phyloP scores from a whole-genome alignment of 2,329 filamentous ascomycete genomes.

The Hypomyces perniciosus region DNA sequence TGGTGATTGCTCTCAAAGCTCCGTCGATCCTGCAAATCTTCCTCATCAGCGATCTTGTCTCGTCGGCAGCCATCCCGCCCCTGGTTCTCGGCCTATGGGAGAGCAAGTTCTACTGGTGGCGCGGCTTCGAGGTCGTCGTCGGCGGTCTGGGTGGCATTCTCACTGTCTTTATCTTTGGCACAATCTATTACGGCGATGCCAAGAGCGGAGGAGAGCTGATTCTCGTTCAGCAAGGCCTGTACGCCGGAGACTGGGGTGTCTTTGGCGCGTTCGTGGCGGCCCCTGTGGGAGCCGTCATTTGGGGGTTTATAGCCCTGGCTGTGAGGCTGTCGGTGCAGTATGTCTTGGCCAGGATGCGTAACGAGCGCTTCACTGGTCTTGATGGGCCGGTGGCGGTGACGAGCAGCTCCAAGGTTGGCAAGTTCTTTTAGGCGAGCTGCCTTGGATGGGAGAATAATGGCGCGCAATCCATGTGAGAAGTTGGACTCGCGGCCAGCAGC shows the following conservation, averaged over 20 bases:
- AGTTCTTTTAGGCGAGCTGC: constrained; percentile 43
- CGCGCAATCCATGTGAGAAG: neutral
- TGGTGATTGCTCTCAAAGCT: constrained; percentile 67
- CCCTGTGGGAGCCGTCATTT: constrained; percentile 67
- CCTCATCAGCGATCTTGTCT: constrained; percentile 74
- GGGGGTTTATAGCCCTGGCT: constrained; percentile 58
- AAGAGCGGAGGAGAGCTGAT: constrained; percentile 60
- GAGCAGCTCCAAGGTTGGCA: constrained; percentile 33
- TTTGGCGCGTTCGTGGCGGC: constrained; percentile 81
- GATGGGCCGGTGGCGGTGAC: constrained; percentile 43
- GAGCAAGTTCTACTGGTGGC: constrained; percentile 65
- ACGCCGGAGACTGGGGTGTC: constrained; percentile 70
- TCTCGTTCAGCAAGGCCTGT: constrained; percentile 66
- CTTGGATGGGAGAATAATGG: neutral
- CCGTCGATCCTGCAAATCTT: constrained; percentile 76
- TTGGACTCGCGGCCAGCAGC: neutral
- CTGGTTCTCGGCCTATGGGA: constrained; percentile 66
- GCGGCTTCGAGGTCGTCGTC: constrained; percentile 72
- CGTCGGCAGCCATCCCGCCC: constrained; percentile 68
- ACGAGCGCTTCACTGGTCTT: constrained; percentile 59
- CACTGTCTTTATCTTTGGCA: constrained; percentile 74
- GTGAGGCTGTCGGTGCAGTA: constrained; percentile 56
- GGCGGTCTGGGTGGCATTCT: constrained; percentile 73
- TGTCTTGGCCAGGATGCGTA: constrained; percentile 48
- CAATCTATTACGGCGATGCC: constrained; percentile 68